These are phyloP conservation scores for Claviceps sorghi DNA, from an alignment of 2,329 filamentous ascomycete genomes.

Conservation along the genomic window DNA sequence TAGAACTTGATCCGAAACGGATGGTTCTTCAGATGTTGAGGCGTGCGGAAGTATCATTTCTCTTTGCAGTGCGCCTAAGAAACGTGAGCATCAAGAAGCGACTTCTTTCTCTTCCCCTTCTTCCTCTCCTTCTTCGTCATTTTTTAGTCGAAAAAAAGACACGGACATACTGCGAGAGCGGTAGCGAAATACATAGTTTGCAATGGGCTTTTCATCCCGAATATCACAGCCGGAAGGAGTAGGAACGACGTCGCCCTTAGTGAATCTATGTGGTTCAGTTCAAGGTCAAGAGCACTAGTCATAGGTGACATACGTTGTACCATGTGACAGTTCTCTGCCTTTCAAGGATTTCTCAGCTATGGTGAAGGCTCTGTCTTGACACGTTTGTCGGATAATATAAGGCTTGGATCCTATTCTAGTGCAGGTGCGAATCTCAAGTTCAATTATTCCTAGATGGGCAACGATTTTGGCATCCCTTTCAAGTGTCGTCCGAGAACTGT, in stretches of 20 bases:
- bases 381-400: neutral
- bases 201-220: neutral
- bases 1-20: constrained; percentile 2
- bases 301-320: constrained; percentile 7
- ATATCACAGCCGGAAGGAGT: fast-evolving
- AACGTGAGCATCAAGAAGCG: neutral
- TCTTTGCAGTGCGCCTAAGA: constrained; percentile 10
- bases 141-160: neutral
- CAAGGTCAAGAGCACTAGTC: neutral
- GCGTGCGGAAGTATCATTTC: constrained; percentile 12
- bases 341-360: constrained; percentile 14
- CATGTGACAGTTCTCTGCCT: constrained; percentile 14
- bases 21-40: constrained; percentile 1
- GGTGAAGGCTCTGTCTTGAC: neutral
- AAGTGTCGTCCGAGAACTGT: neutral
- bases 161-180: constrained; percentile 10
- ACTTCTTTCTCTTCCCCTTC: neutral
- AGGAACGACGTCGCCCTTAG: neutral
- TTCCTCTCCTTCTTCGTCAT: neutral
- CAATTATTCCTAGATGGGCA: constrained; percentile 10
- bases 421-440: neutral
- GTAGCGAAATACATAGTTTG: constrained; percentile 10
- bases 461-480: neutral
- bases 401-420: fast-evolving
- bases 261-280: neutral